Evolutionary conservation across 805 yeast genomes (phyloP).

Genomic region (Saturnispora kantuleensis): DNA sequence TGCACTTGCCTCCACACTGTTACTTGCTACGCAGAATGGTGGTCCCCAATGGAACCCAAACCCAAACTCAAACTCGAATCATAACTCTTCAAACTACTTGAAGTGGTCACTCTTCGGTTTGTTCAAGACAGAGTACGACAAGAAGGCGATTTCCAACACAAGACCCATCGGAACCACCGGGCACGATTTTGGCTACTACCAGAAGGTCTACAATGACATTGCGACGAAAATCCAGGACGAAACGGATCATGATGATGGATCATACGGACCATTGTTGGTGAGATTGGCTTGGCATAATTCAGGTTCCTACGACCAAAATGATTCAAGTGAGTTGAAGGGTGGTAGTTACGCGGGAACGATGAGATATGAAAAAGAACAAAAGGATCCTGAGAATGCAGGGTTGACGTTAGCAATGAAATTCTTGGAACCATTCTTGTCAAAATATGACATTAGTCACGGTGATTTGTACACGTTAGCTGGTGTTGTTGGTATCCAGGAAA

Average conservation of each 20-base stretch:
- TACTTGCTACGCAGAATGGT: background rate
- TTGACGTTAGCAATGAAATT: constrained; percentile 45
- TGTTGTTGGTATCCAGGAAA: constrained; percentile 49
- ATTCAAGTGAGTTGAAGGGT: constrained; percentile 31
- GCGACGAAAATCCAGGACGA: constrained; percentile 49
- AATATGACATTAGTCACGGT: constrained; percentile 50
- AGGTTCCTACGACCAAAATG: constrained; percentile 36
- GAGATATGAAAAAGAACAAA: constrained; percentile 40
- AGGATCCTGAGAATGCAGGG: constrained; percentile 43
- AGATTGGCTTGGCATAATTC: constrained; percentile 42
- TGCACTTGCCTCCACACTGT: background rate
- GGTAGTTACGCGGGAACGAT: constrained; percentile 48
- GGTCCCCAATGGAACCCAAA: background rate
- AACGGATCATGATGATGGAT: constrained; percentile 53
- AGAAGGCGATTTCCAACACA: constrained; percentile 16
- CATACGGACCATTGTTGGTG: constrained; percentile 39
- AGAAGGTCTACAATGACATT: constrained; percentile 60
- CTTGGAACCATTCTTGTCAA: constrained; percentile 42
- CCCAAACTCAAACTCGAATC: background rate
- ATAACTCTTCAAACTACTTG: background rate
- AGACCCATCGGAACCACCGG: constrained; percentile 5
- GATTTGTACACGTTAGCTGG: constrained; percentile 72
- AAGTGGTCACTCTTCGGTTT: constrained; percentile 13
- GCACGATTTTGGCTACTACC: constrained; percentile 37
- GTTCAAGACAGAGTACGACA: constrained; percentile 28